Evolutionary conservation across 352 stramenopile genomes (phyloP), one percentile per base, ranked within the genome.

Genomic region (Phytophthora megakarya): DNA sequence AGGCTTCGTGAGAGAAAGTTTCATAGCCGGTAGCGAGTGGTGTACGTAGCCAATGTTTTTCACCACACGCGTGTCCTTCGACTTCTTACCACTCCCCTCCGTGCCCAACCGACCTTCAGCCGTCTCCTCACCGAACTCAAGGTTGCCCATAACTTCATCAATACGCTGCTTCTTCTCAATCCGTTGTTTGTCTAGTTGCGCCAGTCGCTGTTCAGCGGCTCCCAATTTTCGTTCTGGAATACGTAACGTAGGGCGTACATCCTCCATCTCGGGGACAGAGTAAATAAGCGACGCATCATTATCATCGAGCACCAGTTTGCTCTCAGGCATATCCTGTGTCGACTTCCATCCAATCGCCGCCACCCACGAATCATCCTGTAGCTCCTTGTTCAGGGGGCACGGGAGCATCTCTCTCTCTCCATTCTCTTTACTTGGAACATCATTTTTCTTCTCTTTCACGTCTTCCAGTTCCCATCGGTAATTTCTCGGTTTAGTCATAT

Each of bases 1-100:
- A 18, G 87, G 84, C 32, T 95, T 95, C 6, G 84, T 93, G 47
- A 93, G 73, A 32, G 81, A 90, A 21, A 95, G 75, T 69, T 96
- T 94, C 67, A 94, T 93, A 10, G 87, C 87, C n/a, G 84, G 85
- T 11, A 96, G 67, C 13, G 85, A 94, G 64, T 96, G 87, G 39
- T 94, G 85, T 9, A 96, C 85, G 26, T 87, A 80, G 3, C 82
- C 85, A 65, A 95, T 91, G 54, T 92, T 91, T 63, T 95, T 92
- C 3, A 93, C 78, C 26, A 95, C 80, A 57, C 86, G 87, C 46
- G 80, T 92, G 37, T 94, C 85, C 49, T 94, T 95, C 30, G 70
- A 87, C 39, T 92, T 92, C 61, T 93, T 94, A 18, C 79, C 76
- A 26, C 78, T 79, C 13, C 82, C 83, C 56, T 92, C 84, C 1